Base-by-base conservation (phyloP, 2,329 filamentous ascomycete species). In the Colletotrichum aenigma region DNA sequence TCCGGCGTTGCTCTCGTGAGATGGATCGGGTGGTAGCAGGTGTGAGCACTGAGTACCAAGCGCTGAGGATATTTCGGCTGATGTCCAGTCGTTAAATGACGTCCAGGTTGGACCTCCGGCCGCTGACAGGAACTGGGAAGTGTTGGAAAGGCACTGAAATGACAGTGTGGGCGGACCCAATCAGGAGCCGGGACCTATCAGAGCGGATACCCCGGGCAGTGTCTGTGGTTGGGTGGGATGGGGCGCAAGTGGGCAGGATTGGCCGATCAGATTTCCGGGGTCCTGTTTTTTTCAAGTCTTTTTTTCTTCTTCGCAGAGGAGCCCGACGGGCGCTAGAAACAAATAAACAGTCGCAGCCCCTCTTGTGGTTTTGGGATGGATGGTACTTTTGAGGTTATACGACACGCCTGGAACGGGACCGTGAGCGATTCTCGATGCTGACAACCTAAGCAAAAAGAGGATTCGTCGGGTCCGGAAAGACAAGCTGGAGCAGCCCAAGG, bases 81-180 rank as follows among this genome's bases (percentile, higher is more conserved):
- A 75, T 75, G 74, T 75, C 66, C 66, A 56, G 71, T 61, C 43
- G 74, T 74, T 75, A 76, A 76, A 76, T 75, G 74, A 76, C 74
- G 74, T 70, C 67, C 67, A 70, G 56, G 38, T 69, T 75, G 66
- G 74, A 70, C 55, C 61, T 66, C 66, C 34, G 64, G 43, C 56
- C 65, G 70, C 74, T 74, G 74, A 69, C 70, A 38, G 70, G 70
- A 68, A 76, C 74, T 69, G 74, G 74, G 74, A 76, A 76, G 64
- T 65, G 74, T 64, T 74, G 70, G 48, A 69, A 32, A 75, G 64
- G 55, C 74, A 48, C 70, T 75, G 64, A 73, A 75, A 76, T 69
- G 70, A 66, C 70, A 76, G 48, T 71, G 74, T 34, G 74, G 21
- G 58, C 61, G 71, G 71, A 38, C 71, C 74, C 74, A 76, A 75